A percentile compares a stretch with the other conserved stretches of the same genome.
phyloP scores from a whole-genome alignment of 2,329 filamentous ascomycete species.

The Blumeria graminis region DNA sequence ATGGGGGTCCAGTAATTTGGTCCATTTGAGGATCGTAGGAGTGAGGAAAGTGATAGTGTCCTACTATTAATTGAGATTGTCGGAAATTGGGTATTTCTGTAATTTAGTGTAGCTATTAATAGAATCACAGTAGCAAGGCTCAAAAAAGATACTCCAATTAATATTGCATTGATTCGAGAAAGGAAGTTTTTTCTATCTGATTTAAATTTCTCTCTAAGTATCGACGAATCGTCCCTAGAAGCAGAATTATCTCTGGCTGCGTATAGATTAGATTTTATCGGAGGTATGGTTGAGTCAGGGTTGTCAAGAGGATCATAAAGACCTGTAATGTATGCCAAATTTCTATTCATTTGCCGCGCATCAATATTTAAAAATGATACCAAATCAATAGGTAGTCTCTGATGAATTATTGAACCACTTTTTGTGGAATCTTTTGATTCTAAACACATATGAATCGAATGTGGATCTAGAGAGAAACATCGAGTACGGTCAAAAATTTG shows the following conservation, averaged over 20 bases:
- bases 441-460: conserved; percentile 23
- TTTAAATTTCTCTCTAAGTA: not conserved
- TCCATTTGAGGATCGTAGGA: conserved; percentile 4
- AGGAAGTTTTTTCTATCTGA: not conserved
- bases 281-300: not conserved
- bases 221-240: not conserved
- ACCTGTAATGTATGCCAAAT: conserved; percentile 24
- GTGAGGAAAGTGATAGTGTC: conserved; percentile 9
- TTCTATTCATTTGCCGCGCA: conserved; percentile 27
- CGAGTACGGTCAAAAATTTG: conserved; percentile 17
- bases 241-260: conserved; percentile 4
- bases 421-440: conserved; percentile 19
- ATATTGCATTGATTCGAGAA: conserved; percentile 4
- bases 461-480: conserved; percentile 17
- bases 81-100: conserved; percentile 7
- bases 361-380: conserved; percentile 26
- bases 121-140: conserved; percentile 6
- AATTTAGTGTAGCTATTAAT: conserved; percentile 1
- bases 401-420: conserved; percentile 16
- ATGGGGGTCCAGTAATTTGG: not conserved
- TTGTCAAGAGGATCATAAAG: conserved; percentile 10
- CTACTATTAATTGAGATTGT: conserved; percentile 15
- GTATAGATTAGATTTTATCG: not conserved
- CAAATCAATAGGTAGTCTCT: conserved; percentile 24
- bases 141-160: conserved; percentile 10